Evolutionary conservation across 2,329 filamentous ascomycete species (phyloP), one percentile per base, ranked within the genome.

Genomic region (Stemphylium beticola): DNA sequence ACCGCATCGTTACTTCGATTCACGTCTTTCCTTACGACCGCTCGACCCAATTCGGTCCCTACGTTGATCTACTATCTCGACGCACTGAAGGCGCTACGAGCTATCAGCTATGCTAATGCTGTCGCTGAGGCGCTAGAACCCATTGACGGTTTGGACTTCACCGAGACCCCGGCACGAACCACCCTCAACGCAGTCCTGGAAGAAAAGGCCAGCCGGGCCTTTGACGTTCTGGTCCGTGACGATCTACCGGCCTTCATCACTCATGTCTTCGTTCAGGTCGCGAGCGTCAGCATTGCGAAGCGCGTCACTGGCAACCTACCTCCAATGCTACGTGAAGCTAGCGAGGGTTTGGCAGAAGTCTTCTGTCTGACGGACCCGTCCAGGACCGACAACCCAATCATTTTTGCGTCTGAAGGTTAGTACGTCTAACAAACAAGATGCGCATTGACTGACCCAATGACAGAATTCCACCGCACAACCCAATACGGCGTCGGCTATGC

Each of bases 341-440:
- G 87, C 0, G 88, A 92, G 70, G 89, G 88, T 0, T 72, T 92
- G 54, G 89, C 88, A 0, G 89, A 92, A 68, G 88, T 91, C 0
- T 92, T 92, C 63, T 92, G 89, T 68, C 73, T 92, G 49, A 90
- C 88, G 0, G 90, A 93, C 69, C 88, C 90, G 8, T 89, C 87
- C 1, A 79, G 88, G 53, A 79, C 82, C 2, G 90, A 91, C 57
- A 91, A 92, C 67, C 90, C 89, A 0, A 90, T 92, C 55, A 85
- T 92, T 2, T 91, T 92, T 73, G 87, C 88, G 6, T 91, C 88
- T 3, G 87, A 91, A 80, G 87, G 87, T 89, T 68, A 22, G 74
- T 53, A 37, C 4, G 7, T 9, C 22, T 15, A 15, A 4, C 17
- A 4, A 18, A 45, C 24, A 15, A 1, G 17, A 15, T 11, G 8